Evolutionary conservation across 2,329 filamentous ascomycete genomes (phyloP).

Genomic region (Hypoxylon sp.): DNA sequence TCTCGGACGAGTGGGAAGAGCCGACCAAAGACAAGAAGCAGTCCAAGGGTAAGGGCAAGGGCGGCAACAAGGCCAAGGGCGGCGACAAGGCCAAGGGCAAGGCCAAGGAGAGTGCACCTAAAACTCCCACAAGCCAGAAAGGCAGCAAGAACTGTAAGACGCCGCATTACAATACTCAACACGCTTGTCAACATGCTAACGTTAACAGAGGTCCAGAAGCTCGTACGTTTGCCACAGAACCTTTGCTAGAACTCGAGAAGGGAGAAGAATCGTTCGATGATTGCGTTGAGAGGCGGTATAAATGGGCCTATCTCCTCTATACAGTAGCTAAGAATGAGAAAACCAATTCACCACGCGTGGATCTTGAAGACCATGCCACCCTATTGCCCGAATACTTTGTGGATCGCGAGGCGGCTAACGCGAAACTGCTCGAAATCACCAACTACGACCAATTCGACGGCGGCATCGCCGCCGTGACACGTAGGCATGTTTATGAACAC

Average conservation of each 20-base stretch:
- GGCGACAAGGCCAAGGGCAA: no score
- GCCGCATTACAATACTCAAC: background rate
- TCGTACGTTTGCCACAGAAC: background rate
- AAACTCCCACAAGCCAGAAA: no score
- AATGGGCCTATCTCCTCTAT: slow-evolving; percentile 13
- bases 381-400: slow-evolving; percentile 22
- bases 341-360: background rate
- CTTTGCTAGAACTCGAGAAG: background rate
- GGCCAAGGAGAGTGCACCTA: no score
- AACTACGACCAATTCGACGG: slow-evolving; percentile 28
- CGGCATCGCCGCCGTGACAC: slow-evolving; percentile 28
- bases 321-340: background rate
- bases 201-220: background rate
- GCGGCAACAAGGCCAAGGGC: no score
- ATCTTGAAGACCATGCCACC: background rate
- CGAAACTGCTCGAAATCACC: slow-evolving; percentile 32
- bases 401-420: slow-evolving; percentile 41
- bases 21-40: background rate
- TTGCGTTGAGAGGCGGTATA: background rate
- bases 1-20: no score
- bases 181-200: slow-evolving; percentile 18
- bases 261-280: background rate
- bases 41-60: background rate
- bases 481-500: slow-evolving; percentile 26
- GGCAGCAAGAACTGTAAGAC: slow-evolving; percentile 1